These are phyloP conservation scores for Pneumocystis canis DNA, from an alignment of 1,139 yeast genomes.

Conservation along the genomic window DNA sequence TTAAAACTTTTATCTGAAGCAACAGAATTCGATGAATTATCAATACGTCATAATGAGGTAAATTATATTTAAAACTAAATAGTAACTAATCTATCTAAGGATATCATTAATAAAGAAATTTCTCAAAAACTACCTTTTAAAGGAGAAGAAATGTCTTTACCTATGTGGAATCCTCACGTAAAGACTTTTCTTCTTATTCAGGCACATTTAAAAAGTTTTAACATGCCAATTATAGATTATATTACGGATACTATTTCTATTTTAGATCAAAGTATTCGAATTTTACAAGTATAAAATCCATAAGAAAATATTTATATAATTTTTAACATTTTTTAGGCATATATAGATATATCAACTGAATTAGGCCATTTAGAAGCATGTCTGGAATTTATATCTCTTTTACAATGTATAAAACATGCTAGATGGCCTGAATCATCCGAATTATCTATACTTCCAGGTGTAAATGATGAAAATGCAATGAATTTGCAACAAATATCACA, in stretches of 20 bases:
- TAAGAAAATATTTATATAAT: neutral
- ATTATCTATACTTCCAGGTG: conserved; percentile 52
- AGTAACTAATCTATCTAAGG: conserved; percentile 68
- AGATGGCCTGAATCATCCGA: conserved; percentile 48
- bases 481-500: conserved; percentile 9
- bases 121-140: conserved; percentile 68
- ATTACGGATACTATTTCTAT: conserved; percentile 88
- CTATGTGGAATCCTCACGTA: conserved; percentile 81
- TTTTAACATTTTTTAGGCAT: conserved; percentile 42
- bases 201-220: conserved; percentile 71
- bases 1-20: conserved; percentile 64
- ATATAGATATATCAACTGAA: conserved; percentile 79
- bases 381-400: conserved; percentile 44
- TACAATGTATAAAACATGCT: conserved; percentile 84
- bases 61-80: neutral
- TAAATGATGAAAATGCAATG: conserved; percentile 19
- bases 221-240: conserved; percentile 88
- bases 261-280: conserved; percentile 84
- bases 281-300: conserved; percentile 27
- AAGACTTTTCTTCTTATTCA: conserved; percentile 75
- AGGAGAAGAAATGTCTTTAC: conserved; percentile 37
- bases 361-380: conserved; percentile 55
- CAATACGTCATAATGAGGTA: conserved; percentile 14
- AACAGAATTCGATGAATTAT: conserved; percentile 58
- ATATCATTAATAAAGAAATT: conserved; percentile 77